A percentile compares a stretch with the other conserved stretches of the same genome.
These are phyloP conservation scores for Scheffersomyces cryptocercus DNA, from an alignment of 1,139 yeast genomes.

Conservation along the genomic window DNA sequence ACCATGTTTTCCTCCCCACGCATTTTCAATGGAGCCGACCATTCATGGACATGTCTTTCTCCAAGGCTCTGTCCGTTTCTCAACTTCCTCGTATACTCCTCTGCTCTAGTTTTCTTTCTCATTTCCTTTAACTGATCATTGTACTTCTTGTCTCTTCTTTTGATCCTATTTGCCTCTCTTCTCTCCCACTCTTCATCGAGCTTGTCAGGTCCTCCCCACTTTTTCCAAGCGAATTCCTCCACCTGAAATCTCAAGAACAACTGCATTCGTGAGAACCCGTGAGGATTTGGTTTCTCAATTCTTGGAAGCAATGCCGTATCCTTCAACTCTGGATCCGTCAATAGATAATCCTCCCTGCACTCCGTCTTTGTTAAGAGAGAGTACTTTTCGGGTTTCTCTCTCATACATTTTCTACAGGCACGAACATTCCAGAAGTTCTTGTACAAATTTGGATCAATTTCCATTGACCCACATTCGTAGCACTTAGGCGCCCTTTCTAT, in stretches of 20 bases:
- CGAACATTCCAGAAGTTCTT: slow-evolving; percentile 64
- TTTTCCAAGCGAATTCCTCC: slow-evolving; percentile 86
- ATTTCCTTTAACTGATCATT: slow-evolving; percentile 75
- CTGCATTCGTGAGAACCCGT: slow-evolving; percentile 93
- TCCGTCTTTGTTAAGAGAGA: slow-evolving; percentile 92
- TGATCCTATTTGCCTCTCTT: slow-evolving; percentile 70
- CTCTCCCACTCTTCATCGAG: slow-evolving; percentile 91
- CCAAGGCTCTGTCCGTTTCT: slow-evolving; percentile 55
- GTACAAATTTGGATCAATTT: slow-evolving; percentile 71
- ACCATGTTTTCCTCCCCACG: slow-evolving; percentile 40
- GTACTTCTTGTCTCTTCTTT: slow-evolving; percentile 77
- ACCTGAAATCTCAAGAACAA: slow-evolving; percentile 85
- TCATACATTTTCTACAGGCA: slow-evolving; percentile 80
- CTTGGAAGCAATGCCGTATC: slow-evolving; percentile 71
- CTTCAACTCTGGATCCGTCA: slow-evolving; percentile 88
- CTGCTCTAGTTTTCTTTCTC: slow-evolving; percentile 91
- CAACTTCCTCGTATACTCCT: slow-evolving; percentile 74
- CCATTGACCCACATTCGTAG: slow-evolving; percentile 75
- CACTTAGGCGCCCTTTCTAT: slow-evolving; percentile 75
- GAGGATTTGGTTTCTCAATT: slow-evolving; percentile 92
- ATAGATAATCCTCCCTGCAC: slow-evolving; percentile 85
- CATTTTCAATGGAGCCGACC: slow-evolving; percentile 60
- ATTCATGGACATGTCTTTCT: slow-evolving; percentile 71
- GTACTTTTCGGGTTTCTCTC: slow-evolving; percentile 79
- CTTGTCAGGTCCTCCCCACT: slow-evolving; percentile 92